Conservation (phyloP, 441 rosid genomes). For the Eruca vesicaria region DNA sequence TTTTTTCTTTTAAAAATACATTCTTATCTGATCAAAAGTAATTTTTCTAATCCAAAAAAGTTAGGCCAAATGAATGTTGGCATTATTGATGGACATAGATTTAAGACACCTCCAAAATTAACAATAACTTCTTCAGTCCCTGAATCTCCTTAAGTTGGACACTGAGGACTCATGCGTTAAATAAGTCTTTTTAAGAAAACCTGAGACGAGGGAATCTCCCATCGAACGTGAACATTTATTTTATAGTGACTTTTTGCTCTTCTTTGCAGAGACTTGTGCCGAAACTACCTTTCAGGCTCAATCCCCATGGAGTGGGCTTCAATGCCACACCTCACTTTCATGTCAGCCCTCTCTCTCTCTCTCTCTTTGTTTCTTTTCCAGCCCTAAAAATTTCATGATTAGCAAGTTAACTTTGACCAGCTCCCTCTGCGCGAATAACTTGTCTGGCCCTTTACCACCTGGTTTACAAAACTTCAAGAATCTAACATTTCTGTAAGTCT, state of each 20-base stretch:
- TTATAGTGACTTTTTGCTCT: not conserved
- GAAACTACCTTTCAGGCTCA: slow-evolving; percentile 24
- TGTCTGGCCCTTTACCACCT: slow-evolving; percentile 21
- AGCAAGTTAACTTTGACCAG: not conserved
- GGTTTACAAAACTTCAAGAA: slow-evolving; percentile 19
- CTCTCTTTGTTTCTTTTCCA: not conserved
- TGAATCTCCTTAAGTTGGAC: not conserved
- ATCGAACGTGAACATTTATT: not conserved
- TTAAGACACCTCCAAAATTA: not conserved
- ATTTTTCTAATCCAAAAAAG: too few relatives aligned
- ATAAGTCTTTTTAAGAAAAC: too few relatives aligned
- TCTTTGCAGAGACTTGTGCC: slow-evolving; percentile 19
- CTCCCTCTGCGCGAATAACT: slow-evolving; percentile 2
- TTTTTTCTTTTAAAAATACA: too few relatives aligned
- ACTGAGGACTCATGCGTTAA: too few relatives aligned
- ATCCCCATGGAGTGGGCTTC: slow-evolving; percentile 34
- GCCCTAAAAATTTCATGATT: not conserved
- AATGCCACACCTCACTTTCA: not conserved
- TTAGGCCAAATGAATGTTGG: too few relatives aligned
- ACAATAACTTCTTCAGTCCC: not conserved
- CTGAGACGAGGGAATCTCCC: not conserved
- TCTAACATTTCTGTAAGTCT: not conserved
- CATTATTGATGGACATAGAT: too few relatives aligned
- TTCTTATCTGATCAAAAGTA: too few relatives aligned
- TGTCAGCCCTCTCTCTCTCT: slow-evolving; percentile 12